phyloP scores from a whole-genome alignment of 106 monocot species.

The Dioscorea zingiberensis region DNA sequence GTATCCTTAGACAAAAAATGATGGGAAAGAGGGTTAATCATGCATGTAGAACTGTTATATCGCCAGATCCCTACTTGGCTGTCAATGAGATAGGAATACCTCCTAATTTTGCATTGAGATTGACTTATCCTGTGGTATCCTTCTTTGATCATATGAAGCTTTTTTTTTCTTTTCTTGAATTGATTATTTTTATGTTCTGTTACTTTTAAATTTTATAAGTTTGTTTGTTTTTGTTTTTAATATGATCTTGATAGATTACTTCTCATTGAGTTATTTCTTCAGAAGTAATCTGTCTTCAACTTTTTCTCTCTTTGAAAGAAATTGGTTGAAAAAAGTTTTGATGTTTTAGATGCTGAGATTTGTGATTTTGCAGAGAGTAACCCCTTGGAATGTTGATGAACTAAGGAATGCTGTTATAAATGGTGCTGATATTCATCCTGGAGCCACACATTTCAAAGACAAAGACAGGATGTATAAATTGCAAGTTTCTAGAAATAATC shows the following conservation, averaged over 20 bases:
- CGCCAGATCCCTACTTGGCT: constrained; percentile 94
- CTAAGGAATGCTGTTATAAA: constrained; percentile 66
- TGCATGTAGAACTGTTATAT: constrained; percentile 97
- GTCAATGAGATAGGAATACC: constrained; percentile 99
- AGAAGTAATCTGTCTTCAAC: no score
- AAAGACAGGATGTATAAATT: constrained; percentile 50
- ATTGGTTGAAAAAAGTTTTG: no score
- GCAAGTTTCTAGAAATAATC: constrained; percentile 19
- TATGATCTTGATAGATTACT: no score
- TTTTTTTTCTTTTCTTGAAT: no score
- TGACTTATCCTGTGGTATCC: constrained; percentile 94
- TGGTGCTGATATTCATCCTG: constrained; percentile 78
- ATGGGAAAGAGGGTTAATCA: constrained; percentile 99
- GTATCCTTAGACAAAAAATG: constrained; percentile 95
- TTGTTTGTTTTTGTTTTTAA: no score
- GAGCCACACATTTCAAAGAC: constrained; percentile 80
- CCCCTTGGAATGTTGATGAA: constrained; percentile 75
- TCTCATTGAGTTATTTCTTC: no score
- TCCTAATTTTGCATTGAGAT: constrained; percentile 81
- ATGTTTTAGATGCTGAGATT: no score
- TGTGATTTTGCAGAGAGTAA: constrained; percentile 71
- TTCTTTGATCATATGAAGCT: neutral
- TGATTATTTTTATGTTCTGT: no score
- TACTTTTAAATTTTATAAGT: no score
- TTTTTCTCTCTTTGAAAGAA: no score